phyloP scores from a whole-genome alignment of 306 rosid genomes.

The Cercis canadensis region DNA sequence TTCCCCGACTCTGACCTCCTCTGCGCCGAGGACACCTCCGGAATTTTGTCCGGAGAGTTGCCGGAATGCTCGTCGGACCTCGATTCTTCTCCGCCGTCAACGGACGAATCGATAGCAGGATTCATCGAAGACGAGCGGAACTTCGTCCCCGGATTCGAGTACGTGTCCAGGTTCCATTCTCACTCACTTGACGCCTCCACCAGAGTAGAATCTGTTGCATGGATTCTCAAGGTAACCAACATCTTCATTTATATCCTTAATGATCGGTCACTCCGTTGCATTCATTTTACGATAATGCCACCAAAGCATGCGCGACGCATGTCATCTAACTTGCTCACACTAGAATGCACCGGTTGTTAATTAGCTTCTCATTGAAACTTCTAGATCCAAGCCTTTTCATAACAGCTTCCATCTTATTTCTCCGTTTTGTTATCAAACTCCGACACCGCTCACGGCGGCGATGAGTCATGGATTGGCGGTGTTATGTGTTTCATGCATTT shows the following conservation, averaged over 20 bases:
- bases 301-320: conserved; percentile 2
- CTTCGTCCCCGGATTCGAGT: conserved; percentile 82
- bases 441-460: conserved; percentile 18
- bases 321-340: conserved; percentile 11
- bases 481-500: neutral
- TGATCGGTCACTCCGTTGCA: conserved; percentile 26
- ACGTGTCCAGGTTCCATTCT: conserved; percentile 65
- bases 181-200: conserved; percentile 70
- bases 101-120: conserved; percentile 76
- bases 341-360: conserved; percentile 30
- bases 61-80: conserved; percentile 67
- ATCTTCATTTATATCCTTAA: neutral
- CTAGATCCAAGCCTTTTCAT: conserved; percentile 39
- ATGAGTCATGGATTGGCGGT: neutral
- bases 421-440: neutral
- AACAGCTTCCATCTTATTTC: neutral
- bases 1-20: conserved; percentile 75
- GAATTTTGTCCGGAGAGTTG: conserved; percentile 64
- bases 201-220: conserved; percentile 83
- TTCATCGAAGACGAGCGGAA: conserved; percentile 81
- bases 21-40: conserved; percentile 76
- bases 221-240: conserved; percentile 90
- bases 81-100: conserved; percentile 44
- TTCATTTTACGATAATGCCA: conserved; percentile 51
- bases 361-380: conserved; percentile 13